Conservation (phyloP, 2,329 filamentous ascomycete species). For the Beauveria sp. region DNA sequence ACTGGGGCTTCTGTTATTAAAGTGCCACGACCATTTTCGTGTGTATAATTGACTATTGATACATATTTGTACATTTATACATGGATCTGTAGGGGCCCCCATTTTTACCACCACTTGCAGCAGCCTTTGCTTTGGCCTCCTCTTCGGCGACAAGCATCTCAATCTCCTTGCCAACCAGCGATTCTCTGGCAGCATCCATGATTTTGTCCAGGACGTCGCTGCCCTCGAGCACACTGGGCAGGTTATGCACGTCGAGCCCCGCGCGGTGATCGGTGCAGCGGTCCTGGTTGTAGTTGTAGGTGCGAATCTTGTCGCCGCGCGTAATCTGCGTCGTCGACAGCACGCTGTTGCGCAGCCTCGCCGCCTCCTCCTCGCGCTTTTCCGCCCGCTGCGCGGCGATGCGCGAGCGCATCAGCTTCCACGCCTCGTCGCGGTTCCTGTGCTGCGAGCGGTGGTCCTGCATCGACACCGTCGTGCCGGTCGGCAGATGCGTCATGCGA, state of each 20-base stretch:
- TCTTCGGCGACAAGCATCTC: conserved; percentile 61
- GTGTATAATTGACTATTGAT: too few species aligned
- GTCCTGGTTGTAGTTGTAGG: conserved; percentile 72
- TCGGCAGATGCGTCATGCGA: conserved; percentile 82
- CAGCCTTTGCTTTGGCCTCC: conserved; percentile 27
- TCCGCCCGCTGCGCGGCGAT: conserved; percentile 75
- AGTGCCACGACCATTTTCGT: neutral
- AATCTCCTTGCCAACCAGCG: conserved; percentile 70
- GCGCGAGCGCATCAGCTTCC: conserved; percentile 74
- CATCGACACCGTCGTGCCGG: conserved; percentile 79
- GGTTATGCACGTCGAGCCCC: conserved; percentile 68
- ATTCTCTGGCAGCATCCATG: conserved; percentile 69
- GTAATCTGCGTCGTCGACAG: conserved; percentile 76
- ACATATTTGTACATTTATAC: too few species aligned
- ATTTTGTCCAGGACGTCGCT: conserved; percentile 62
- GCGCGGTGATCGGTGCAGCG: conserved; percentile 85
- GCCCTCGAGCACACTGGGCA: conserved; percentile 73
- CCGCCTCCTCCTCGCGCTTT: conserved; percentile 72
- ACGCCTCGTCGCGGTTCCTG: conserved; percentile 80
- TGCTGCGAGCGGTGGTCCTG: conserved; percentile 89
- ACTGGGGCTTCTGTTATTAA: neutral
- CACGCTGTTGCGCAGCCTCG: conserved; percentile 66
- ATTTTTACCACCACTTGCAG: neutral
- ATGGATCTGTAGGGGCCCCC: too few species aligned
- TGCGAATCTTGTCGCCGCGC: conserved; percentile 86